Conservation (phyloP, 169 alveolate genomes). For the Amoebophrya sp. region DNA sequence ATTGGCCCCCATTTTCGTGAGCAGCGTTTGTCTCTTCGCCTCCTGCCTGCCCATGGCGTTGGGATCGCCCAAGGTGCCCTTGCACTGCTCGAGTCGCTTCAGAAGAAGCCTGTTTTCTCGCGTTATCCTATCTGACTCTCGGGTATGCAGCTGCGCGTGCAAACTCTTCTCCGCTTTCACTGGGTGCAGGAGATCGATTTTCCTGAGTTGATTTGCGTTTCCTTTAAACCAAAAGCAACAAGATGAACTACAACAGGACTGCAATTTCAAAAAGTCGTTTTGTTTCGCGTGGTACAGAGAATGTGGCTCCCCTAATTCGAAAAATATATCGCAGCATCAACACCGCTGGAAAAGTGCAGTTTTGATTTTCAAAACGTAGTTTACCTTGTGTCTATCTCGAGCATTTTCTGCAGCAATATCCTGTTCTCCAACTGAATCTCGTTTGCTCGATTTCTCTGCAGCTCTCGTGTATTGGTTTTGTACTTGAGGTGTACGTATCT, state of each 20-base stretch:
- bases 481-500: background rate
- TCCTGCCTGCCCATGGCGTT: background rate
- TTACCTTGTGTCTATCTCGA: background rate
- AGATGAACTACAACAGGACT: no score
- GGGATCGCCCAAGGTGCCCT: background rate
- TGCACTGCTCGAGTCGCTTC: background rate
- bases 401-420: background rate
- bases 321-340: no score
- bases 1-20: background rate
- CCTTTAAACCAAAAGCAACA: no score
- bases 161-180: background rate
- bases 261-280: no score
- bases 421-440: background rate
- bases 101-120: background rate
- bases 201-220: no score
- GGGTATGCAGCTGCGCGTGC: conserved; percentile 17
- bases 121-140: background rate
- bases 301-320: no score
- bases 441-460: background rate
- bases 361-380: no score
- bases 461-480: background rate
- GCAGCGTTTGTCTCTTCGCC: background rate
- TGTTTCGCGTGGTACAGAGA: no score
- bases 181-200: background rate
- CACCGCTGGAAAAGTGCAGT: no score